phyloP scores from a whole-genome alignment of 306 rosid genomes.

The Quercus wislizeni region DNA sequence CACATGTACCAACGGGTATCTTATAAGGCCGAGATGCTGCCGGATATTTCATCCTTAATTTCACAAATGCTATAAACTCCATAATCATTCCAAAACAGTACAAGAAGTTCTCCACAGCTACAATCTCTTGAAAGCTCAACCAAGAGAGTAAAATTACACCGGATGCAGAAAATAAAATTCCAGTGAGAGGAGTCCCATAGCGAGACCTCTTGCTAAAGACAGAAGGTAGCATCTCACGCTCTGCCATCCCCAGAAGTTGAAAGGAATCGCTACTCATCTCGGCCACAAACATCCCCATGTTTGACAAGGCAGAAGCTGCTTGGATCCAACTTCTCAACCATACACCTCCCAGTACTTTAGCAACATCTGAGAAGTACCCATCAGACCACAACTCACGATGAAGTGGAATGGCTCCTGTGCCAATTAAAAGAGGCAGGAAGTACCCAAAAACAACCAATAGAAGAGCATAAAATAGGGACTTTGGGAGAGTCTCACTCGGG shows the following conservation, averaged over 20 bases:
- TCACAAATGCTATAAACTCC: conserved; percentile 66
- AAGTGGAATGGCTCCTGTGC: conserved; percentile 57
- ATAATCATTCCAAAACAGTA: conserved; percentile 71
- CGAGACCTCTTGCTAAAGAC: conserved; percentile 50
- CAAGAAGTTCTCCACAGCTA: conserved; percentile 63
- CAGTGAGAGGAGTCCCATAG: conserved; percentile 52
- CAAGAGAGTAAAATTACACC: conserved; percentile 64
- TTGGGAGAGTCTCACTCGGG: conserved; percentile 60
- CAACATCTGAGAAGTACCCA: conserved; percentile 66
- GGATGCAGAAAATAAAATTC: conserved; percentile 65
- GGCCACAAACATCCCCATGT: conserved; percentile 71
- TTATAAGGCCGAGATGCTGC: conserved; percentile 43
- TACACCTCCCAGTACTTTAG: conserved; percentile 47
- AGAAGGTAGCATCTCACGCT: conserved; percentile 62
- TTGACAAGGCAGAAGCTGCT: conserved; percentile 64
- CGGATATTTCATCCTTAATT: conserved; percentile 47
- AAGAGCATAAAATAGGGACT: conserved; percentile 53
- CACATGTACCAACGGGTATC: conserved; percentile 49
- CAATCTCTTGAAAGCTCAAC: conserved; percentile 74
- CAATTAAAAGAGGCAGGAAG: conserved; percentile 53
- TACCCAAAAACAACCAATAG: conserved; percentile 51
- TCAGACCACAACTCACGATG: conserved; percentile 47
- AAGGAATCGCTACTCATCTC: conserved; percentile 78
- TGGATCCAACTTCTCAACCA: conserved; percentile 65
- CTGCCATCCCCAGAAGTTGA: conserved; percentile 74